Evolutionary conservation across 305 asterid species (phyloP).

Genomic region (Fraxinus nigra): DNA sequence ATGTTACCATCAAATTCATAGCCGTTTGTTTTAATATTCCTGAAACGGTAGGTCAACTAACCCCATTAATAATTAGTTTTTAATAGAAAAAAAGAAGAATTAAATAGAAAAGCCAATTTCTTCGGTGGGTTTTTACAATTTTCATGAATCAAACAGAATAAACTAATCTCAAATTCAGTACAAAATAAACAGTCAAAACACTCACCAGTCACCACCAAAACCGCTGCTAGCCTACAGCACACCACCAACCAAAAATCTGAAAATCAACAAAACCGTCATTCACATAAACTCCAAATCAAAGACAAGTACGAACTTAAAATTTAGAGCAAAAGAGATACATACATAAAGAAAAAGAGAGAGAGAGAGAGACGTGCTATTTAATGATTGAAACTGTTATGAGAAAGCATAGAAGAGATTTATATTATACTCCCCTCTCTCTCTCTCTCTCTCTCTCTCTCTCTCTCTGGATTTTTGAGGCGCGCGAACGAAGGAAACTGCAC

Average conservation of each 20-base stretch:
- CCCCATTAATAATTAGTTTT: slow-evolving; percentile 12
- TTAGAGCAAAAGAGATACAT: not conserved
- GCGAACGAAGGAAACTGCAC: slow-evolving; percentile 39
- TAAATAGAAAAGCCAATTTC: not conserved
- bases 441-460: not conserved
- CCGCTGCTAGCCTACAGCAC: slow-evolving; percentile 7
- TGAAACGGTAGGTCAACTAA: slow-evolving; percentile 34
- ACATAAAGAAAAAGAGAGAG: not conserved
- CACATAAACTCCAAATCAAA: not conserved
- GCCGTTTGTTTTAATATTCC: slow-evolving; percentile 33
- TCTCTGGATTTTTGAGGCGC: slow-evolving; percentile 22
- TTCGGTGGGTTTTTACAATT: not conserved
- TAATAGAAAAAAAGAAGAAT: not conserved
- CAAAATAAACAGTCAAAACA: not conserved
- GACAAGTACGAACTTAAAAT: not conserved
- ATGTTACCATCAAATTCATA: slow-evolving; percentile 23
- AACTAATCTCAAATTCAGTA: not conserved
- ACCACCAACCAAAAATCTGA: slow-evolving; percentile 21
- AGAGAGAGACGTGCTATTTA: not conserved
- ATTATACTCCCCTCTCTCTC: not conserved
- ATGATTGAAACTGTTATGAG: slow-evolving; percentile 25
- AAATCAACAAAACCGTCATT: slow-evolving; percentile 11
- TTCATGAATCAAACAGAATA: not conserved
- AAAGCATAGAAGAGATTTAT: slow-evolving; percentile 9
- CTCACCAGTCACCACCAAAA: slow-evolving; percentile 14